phyloP scores from a whole-genome alignment of 441 rosid species.

The Sinapis alba region DNA sequence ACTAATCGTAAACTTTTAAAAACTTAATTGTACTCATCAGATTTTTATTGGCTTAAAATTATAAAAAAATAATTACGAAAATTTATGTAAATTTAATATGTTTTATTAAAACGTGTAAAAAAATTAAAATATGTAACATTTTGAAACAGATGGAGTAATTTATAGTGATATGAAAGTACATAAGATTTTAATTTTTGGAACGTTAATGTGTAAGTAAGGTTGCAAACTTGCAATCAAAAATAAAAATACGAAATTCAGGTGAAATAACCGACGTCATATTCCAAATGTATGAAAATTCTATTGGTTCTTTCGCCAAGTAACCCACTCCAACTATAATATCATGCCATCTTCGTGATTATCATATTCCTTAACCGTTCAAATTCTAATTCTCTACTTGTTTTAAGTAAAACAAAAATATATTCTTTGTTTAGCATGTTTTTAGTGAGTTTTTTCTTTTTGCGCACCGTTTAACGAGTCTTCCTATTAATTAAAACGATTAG shows the following conservation, averaged over 20 bases:
- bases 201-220: neutral
- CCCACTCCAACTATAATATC: conserved; percentile 44
- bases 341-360: conserved; percentile 52
- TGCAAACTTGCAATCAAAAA: neutral
- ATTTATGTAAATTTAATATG: no score
- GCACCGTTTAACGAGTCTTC: neutral
- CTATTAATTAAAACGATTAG: neutral
- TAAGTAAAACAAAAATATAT: neutral
- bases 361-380: conserved; percentile 34
- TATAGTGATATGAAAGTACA: no score
- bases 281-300: conserved; percentile 30
- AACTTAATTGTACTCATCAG: no score
- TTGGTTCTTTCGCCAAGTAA: conserved; percentile 40
- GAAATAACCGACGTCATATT: conserved; percentile 29
- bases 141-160: no score
- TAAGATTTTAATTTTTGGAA: no score
- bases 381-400: conserved; percentile 15
- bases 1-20: no score
- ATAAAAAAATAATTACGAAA: no score
- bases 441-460: neutral
- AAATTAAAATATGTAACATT: no score
- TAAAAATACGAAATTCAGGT: conserved; percentile 1
- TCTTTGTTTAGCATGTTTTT: neutral
- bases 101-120: no score
- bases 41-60: no score